A percentile compares a stretch with the other conserved stretches of the same genome.
Conservation (phyloP, 2,329 filamentous ascomycete genomes). For the Diplodia corticola region DNA sequence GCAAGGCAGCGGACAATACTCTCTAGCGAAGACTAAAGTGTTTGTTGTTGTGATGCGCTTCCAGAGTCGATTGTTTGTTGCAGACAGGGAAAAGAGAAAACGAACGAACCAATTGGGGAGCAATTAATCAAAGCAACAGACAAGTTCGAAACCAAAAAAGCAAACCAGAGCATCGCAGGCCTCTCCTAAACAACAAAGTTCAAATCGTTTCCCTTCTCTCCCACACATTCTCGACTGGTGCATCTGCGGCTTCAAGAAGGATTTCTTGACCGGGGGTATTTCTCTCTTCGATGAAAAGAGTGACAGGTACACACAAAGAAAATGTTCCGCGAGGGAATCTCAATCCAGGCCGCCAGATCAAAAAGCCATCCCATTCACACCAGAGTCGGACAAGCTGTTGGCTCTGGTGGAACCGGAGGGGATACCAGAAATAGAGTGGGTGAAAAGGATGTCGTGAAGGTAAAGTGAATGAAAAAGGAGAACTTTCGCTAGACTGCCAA, state of each 20-base stretch:
- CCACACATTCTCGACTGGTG: constrained; percentile 7
- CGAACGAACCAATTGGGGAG: background rate
- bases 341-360: constrained; percentile 6
- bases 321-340: constrained; percentile 16
- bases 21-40: background rate
- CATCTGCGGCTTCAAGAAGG: constrained; percentile 2
- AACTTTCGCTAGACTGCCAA: constrained; percentile 12
- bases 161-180: constrained; percentile 7
- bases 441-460: constrained; percentile 16
- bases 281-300: constrained; percentile 12
- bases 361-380: constrained; percentile 10
- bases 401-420: background rate
- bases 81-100: background rate
- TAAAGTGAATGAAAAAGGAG: constrained; percentile 9
- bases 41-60: background rate
- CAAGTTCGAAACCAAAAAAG: constrained; percentile 7
- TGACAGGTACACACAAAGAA: constrained; percentile 2
- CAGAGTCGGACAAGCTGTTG: background rate
- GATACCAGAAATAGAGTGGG: constrained; percentile 17
- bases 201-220: constrained; percentile 1
- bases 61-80: background rate
- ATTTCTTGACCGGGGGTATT: constrained; percentile 1
- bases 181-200: background rate
- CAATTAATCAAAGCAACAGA: constrained; percentile 3
- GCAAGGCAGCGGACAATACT: background rate